A percentile compares a stretch with the other conserved stretches of the same genome.
phyloP scores from a whole-genome alignment of 169 alveolate species.

The Miamiensis avidus region DNA sequence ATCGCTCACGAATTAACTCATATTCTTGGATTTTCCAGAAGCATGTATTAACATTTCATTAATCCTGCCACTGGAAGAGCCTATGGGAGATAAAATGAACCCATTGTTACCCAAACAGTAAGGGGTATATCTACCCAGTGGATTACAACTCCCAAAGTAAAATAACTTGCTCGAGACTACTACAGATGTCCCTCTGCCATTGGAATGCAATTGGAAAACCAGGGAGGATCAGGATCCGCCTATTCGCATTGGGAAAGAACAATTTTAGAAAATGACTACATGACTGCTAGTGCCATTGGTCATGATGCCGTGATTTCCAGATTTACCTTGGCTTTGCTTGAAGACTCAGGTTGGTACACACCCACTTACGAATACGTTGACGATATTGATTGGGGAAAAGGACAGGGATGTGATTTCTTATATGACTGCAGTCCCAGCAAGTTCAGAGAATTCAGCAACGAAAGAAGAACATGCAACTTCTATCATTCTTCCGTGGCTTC shows the following conservation, averaged over 20 bases:
- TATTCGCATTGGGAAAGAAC: constrained; percentile 61
- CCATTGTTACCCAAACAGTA: not conserved
- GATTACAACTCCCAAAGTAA: constrained; percentile 43
- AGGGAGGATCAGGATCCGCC: constrained; percentile 54
- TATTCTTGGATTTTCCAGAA: constrained; percentile 7
- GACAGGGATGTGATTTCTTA: constrained; percentile 33
- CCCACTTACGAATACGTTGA: constrained; percentile 15
- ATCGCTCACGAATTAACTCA: constrained; percentile 15
- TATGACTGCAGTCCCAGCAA: not conserved
- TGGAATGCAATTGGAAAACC: constrained; percentile 59
- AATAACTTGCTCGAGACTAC: constrained; percentile 36
- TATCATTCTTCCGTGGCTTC: constrained; percentile 9
- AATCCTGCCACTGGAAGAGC: constrained; percentile 23
- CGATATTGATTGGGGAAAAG: constrained; percentile 23
- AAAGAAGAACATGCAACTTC: not conserved
- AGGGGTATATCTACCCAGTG: not conserved
- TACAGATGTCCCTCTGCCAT: constrained; percentile 43
- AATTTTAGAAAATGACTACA: constrained; percentile 52
- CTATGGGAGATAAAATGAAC: not conserved
- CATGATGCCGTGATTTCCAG: constrained; percentile 17
- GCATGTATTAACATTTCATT: not conserved
- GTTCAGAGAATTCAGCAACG: constrained; percentile 6
- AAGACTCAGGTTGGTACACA: constrained; percentile 58
- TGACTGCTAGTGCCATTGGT: constrained; percentile 42
- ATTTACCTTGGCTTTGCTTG: constrained; percentile 46